A percentile compares a stretch with the other conserved stretches of the same genome.
Conservation (phyloP, 805 yeast genomes). For the Nakazawaea holstii region DNA sequence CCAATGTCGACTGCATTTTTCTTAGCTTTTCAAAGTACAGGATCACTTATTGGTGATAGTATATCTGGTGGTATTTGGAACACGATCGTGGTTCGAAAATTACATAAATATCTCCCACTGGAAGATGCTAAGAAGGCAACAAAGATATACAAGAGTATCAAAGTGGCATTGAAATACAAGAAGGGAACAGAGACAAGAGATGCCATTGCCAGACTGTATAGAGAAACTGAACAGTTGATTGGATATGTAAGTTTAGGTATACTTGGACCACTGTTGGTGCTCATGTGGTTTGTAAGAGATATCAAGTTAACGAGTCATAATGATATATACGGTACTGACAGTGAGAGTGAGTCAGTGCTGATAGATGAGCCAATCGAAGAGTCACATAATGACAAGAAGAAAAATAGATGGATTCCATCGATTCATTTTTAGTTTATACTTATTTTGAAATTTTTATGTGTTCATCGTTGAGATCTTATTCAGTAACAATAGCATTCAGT, state of each 20-base stretch:
- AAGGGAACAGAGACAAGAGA: slow-evolving; percentile 21
- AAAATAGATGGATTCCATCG: no score
- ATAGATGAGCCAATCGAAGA: no score
- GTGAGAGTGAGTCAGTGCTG: no score
- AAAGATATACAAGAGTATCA: slow-evolving; percentile 21
- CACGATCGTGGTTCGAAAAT: slow-evolving; percentile 10
- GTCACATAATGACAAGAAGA: no score
- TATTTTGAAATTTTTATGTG: no score
- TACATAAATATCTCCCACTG: slow-evolving; percentile 16
- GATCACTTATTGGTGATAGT: slow-evolving; percentile 24
- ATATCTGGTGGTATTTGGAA: slow-evolving; percentile 26
- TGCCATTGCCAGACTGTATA: slow-evolving; percentile 25
- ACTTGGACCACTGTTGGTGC: slow-evolving; percentile 20
- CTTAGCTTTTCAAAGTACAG: slow-evolving; percentile 21
- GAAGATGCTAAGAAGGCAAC: slow-evolving; percentile 16
- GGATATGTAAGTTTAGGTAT: slow-evolving; percentile 25
- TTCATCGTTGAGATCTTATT: no score
- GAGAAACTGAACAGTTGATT: slow-evolving; percentile 25
- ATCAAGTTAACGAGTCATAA: slow-evolving; percentile 6
- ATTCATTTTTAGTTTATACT: no score
- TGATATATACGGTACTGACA: slow-evolving; percentile 1
- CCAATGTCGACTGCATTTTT: slow-evolving; percentile 28
- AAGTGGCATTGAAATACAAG: slow-evolving; percentile 19
- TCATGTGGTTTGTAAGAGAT: slow-evolving; percentile 21
- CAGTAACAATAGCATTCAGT: no score